Evolutionary conservation across 257 asterid species (phyloP).

Genomic region (Asclepias syriaca): DNA sequence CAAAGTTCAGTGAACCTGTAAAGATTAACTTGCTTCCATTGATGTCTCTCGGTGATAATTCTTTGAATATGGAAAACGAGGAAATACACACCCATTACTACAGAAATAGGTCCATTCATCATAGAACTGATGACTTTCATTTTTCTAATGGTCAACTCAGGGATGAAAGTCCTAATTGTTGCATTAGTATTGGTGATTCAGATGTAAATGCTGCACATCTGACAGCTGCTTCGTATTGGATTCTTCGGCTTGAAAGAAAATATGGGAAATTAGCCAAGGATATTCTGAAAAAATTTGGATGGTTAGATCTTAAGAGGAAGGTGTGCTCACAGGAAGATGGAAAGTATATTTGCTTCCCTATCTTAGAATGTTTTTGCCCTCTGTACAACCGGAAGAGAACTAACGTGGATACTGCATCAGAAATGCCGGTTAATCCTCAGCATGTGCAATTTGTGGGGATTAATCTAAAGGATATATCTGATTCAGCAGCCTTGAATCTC

Average conservation of each 20-base stretch:
- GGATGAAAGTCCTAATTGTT: conserved; percentile 29
- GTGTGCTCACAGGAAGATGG: conserved; percentile 63
- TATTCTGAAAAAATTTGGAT: conserved; percentile 67
- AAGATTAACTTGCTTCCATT: conserved; percentile 53
- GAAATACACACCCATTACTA: conserved; percentile 23
- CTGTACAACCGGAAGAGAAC: conserved; percentile 33
- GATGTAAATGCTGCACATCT: conserved; percentile 24
- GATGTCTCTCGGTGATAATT: conserved; percentile 28
- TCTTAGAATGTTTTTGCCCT: conserved; percentile 45
- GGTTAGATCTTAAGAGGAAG: conserved; percentile 88
- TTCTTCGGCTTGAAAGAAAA: conserved; percentile 56
- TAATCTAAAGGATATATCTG: conserved; percentile 41
- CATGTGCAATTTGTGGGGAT: conserved; percentile 26
- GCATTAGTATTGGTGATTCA: conserved; percentile 29
- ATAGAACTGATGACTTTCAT: conserved; percentile 16
- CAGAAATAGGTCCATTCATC: conserved; percentile 14
- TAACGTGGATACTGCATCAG: conserved; percentile 27
- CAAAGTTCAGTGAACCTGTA: conserved; percentile 83
- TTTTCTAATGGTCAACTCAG: conserved; percentile 20
- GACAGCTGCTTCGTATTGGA: conserved; percentile 35
- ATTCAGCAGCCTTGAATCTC: conserved; percentile 51
- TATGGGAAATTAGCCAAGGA: conserved; percentile 79
- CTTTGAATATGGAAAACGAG: conserved; percentile 14
- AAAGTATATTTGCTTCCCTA: conserved; percentile 66
- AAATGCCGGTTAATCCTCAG: conserved; percentile 26